A percentile compares a stretch with the other conserved stretches of the same genome.
Evolutionary conservation across 768 basidiomycete species (phyloP).

Genomic region (Butyriboletus loyo): DNA sequence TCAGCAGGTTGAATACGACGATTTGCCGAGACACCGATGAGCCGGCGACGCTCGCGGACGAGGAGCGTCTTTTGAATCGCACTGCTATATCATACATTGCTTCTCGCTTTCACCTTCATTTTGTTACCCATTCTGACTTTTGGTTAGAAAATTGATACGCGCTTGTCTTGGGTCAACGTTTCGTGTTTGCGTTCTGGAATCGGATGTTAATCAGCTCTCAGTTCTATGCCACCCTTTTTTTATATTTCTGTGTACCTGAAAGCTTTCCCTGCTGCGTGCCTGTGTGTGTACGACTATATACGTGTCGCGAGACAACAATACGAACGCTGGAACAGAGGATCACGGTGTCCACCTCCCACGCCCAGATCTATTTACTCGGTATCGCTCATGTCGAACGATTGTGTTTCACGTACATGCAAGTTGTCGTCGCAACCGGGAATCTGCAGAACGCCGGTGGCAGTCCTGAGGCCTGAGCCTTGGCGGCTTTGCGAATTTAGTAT

Average conservation of each 20-base stretch:
- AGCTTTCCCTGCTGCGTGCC: not conserved
- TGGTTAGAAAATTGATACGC: not conserved
- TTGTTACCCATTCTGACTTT: not conserved
- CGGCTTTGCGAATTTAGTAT: no score
- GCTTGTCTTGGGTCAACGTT: not conserved
- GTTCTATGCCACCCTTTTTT: not conserved
- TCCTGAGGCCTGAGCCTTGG: no score
- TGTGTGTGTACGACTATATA: not conserved
- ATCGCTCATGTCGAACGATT: no score
- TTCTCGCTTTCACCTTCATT: not conserved
- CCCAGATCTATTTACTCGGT: no score
- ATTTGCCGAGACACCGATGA: conserved; percentile 18
- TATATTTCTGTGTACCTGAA: not conserved
- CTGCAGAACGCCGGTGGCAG: no score
- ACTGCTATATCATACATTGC: not conserved
- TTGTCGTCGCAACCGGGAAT: no score
- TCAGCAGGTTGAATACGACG: conserved; percentile 52
- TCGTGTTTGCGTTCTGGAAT: conserved; percentile 4
- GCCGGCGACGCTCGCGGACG: not conserved
- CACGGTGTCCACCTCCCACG: no score
- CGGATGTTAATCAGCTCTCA: not conserved
- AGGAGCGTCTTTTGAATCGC: not conserved
- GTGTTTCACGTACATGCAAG: no score
- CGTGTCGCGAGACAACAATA: not conserved
- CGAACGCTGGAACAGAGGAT: no score